These are phyloP conservation scores for Epichloe aotearoae DNA, from an alignment of 2,329 filamentous ascomycete species.

Conservation along the genomic window DNA sequence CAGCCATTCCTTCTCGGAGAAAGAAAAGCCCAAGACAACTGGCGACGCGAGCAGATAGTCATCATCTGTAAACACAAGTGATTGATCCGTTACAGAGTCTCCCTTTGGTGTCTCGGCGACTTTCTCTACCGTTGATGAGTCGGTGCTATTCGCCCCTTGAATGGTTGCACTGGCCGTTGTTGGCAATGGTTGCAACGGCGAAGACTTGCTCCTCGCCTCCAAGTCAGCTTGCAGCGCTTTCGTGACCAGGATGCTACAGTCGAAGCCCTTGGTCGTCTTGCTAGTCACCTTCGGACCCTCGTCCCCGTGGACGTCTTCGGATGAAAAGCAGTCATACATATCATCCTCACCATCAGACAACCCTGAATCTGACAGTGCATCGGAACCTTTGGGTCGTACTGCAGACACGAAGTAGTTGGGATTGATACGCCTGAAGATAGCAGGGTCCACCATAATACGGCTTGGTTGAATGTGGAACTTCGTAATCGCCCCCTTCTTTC, in stretches of 20 bases:
- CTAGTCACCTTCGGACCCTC: slow-evolving; percentile 15
- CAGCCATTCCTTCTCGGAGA: slow-evolving; percentile 81
- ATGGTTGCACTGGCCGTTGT: slow-evolving; percentile 11
- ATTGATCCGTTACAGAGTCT: slow-evolving; percentile 8
- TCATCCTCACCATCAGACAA: slow-evolving; percentile 28
- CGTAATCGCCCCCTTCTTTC: slow-evolving; percentile 47
- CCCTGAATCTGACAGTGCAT: slow-evolving; percentile 39
- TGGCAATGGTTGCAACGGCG: slow-evolving; percentile 43
- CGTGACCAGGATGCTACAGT: slow-evolving; percentile 15
- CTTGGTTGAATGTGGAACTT: slow-evolving; percentile 81
- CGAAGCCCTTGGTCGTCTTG: not conserved
- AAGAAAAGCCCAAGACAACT: slow-evolving; percentile 75
- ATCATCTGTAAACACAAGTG: slow-evolving; percentile 58
- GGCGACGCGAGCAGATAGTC: slow-evolving; percentile 75
- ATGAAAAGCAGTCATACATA: slow-evolving; percentile 20
- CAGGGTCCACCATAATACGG: slow-evolving; percentile 77
- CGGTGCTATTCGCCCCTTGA: not conserved
- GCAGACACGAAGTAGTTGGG: slow-evolving; percentile 71
- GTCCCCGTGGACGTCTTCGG: slow-evolving; percentile 27
- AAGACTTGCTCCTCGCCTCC: slow-evolving; percentile 20
- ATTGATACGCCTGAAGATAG: slow-evolving; percentile 70
- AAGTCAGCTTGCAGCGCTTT: slow-evolving; percentile 17
- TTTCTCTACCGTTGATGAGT: slow-evolving; percentile 2
- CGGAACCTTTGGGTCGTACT: slow-evolving; percentile 59
- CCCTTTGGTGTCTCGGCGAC: slow-evolving; percentile 5